Base-by-base conservation (phyloP, 805 yeast species). In the Kodamaea kakaduensis region DNA sequence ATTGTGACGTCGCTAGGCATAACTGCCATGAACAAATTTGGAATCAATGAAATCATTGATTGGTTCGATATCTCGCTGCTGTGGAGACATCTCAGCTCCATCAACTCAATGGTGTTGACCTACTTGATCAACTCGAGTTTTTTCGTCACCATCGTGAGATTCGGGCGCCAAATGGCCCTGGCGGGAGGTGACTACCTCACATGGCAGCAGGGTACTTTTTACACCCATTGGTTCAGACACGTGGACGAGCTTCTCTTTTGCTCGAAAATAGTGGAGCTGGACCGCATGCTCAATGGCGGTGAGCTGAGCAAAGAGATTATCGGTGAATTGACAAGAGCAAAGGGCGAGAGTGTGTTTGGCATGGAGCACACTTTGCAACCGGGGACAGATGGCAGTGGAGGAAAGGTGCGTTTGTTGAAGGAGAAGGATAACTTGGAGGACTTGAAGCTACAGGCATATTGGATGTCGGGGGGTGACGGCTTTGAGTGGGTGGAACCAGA, bases 401-500 rank as follows among this genome's bases (percentile, higher is more conserved):
- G 64, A 17, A 64, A 59, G 41, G 54, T 67, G 34, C 52, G 73
- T 34, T 52, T 64, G 27, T 47, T 67, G 32, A 62, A 61, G 29
- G 55, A 61, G 9, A 64, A 56, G 31, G 75, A 69, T 36, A 43
- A 82, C 31, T 76, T 78, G 37, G 81, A 76, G 41, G 94, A 85
- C 41, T 52, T 75, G 31, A 68, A 77, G 64, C 48, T 85, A 46
- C 83, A 84, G 51, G 94, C 87, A 47, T 85, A 84, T 59, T 85
- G 95, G 95, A 77, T 84, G 52, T 71, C 82, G 26, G 84, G 86
- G 6, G 95, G 95, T 19, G 89, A 81, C 36, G 88, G 87, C 9
- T 85, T 84, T 51, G 84, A 81, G 41, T 85, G 95, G 95, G 81
- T 75, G 9, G 95, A 85, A 51, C 95, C 95, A 1, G 95, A 85